A percentile compares a stretch with the other conserved stretches of the same genome.
These are phyloP conservation scores for Diplocarpon rosae DNA, from an alignment of 2,329 filamentous ascomycete genomes.

Conservation along the genomic window DNA sequence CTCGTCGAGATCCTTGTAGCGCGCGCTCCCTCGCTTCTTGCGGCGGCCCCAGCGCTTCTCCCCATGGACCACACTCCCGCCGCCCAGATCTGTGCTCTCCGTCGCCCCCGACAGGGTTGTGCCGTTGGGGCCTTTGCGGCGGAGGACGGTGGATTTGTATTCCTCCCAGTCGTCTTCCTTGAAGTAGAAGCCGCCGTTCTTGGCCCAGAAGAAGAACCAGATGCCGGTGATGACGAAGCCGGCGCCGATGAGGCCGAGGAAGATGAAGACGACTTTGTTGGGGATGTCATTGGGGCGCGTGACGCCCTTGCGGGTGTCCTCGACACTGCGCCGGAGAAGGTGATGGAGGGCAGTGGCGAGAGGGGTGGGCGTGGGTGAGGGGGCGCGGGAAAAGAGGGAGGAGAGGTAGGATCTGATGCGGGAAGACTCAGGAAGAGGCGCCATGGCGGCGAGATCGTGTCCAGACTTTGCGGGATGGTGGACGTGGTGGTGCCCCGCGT, in stretches of 20 bases:
- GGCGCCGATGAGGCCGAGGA: slow-evolving; percentile 38
- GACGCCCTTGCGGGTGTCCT: slow-evolving; percentile 36
- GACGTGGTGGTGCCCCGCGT: too few relatives aligned
- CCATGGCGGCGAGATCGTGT: slow-evolving; percentile 16
- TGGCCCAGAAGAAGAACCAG: slow-evolving; percentile 99
- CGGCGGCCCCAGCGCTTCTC: slow-evolving; percentile 29
- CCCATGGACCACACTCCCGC: slow-evolving; percentile 70
- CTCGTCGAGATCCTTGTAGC: slow-evolving; percentile 27
- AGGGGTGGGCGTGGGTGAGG: slow-evolving; percentile 7
- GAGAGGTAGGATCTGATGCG: slow-evolving; percentile 14
- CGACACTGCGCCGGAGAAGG: slow-evolving; percentile 7
- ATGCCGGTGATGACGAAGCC: slow-evolving; percentile 46
- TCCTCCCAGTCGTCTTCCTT: slow-evolving; percentile 87
- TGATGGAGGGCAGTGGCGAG: slow-evolving; percentile 5
- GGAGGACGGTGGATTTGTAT: slow-evolving; percentile 89
- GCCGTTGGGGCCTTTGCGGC: slow-evolving; percentile 81
- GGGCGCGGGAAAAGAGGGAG: slow-evolving; percentile 16
- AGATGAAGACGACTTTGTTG: slow-evolving; percentile 64
- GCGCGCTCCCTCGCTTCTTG: slow-evolving; percentile 24
- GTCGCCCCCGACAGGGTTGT: slow-evolving; percentile 76
- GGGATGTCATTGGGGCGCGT: slow-evolving; percentile 39
- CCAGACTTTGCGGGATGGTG: not conserved
- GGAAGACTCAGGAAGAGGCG: slow-evolving; percentile 18
- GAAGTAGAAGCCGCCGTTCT: slow-evolving; percentile 89
- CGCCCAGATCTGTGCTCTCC: slow-evolving; percentile 72